Evolutionary conservation across 352 stramenopile species (phyloP).

Genomic region (Globisporangium okanoganense): DNA sequence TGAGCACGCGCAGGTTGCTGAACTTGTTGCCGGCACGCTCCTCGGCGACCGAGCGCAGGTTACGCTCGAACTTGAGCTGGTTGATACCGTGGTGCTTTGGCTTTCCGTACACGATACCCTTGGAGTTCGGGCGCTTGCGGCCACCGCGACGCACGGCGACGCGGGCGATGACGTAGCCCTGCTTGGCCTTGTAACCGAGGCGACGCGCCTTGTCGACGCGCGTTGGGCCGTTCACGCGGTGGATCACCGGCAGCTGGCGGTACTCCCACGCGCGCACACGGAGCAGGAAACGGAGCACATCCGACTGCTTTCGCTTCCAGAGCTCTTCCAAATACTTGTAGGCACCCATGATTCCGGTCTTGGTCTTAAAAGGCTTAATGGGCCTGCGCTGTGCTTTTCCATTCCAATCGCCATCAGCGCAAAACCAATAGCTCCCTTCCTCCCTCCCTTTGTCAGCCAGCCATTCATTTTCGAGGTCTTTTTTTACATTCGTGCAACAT

Average conservation of each 20-base stretch:
- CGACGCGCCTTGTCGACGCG: constrained; percentile 99
- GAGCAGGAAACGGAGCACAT: constrained; percentile 99
- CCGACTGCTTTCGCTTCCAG: constrained; percentile 99
- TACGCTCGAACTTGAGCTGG: constrained; percentile 99
- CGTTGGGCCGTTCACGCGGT: constrained; percentile 92
- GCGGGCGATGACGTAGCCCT: constrained; percentile 98
- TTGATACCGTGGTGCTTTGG: constrained; percentile 99
- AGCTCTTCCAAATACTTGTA: constrained; percentile 99
- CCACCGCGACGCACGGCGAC: constrained; percentile 97
- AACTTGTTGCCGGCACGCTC: constrained; percentile 98
- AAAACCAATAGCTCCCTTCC: neutral
- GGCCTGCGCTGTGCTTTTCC: neutral
- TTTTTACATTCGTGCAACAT: constrained; percentile 4
- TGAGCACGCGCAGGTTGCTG: constrained; percentile 98
- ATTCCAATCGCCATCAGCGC: neutral
- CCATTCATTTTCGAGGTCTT: constrained; percentile 11
- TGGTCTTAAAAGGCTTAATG: constrained; percentile 40
- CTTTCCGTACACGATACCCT: constrained; percentile 99
- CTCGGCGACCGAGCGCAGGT: constrained; percentile 97
- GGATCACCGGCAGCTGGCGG: constrained; percentile 97
- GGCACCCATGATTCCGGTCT: constrained; percentile 93
- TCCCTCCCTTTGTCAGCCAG: constrained; percentile 5
- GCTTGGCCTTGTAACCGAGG: constrained; percentile 99
- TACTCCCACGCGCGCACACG: constrained; percentile 98
- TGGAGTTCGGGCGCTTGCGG: constrained; percentile 98